Evolutionary conservation across 2,329 filamentous ascomycete species (phyloP).

Genomic region (Colletotrichum theobromicola): DNA sequence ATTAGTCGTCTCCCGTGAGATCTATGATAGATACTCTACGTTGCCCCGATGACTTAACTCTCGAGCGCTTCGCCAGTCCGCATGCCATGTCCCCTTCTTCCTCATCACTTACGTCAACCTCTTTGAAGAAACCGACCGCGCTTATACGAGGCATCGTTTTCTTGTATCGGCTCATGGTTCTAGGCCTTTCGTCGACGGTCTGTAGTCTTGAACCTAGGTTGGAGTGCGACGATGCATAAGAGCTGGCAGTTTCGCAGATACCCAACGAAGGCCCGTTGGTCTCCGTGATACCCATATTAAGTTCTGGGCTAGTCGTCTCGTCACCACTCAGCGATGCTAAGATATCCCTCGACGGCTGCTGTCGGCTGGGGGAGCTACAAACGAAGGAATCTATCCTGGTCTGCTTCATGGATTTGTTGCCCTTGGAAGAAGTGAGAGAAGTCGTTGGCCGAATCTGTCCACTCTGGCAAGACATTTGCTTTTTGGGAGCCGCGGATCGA

Average conservation of each 20-base stretch:
- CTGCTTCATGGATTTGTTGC: slow-evolving; percentile 32
- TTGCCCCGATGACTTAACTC: neutral
- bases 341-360: neutral
- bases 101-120: slow-evolving; percentile 34
- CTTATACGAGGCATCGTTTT: slow-evolving; percentile 44
- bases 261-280: neutral
- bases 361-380: neutral
- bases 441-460: neutral
- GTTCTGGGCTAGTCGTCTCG: neutral
- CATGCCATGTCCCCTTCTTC: slow-evolving; percentile 16
- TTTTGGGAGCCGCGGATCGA: neutral
- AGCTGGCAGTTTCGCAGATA: neutral
- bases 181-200: neutral
- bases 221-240: too few species aligned
- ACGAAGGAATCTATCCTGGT: slow-evolving; percentile 22
- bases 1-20: slow-evolving; percentile 11
- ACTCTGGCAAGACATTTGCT: neutral
- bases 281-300: neutral
- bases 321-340: neutral
- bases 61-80: neutral
- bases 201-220: neutral
- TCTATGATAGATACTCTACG: slow-evolving; percentile 20
- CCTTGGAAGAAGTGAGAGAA: neutral
- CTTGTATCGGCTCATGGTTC: slow-evolving; percentile 16
- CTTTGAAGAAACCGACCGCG: slow-evolving; percentile 43